Base-by-base conservation (phyloP, 768 basidiomycete genomes). In the Suillus brevipes region DNA sequence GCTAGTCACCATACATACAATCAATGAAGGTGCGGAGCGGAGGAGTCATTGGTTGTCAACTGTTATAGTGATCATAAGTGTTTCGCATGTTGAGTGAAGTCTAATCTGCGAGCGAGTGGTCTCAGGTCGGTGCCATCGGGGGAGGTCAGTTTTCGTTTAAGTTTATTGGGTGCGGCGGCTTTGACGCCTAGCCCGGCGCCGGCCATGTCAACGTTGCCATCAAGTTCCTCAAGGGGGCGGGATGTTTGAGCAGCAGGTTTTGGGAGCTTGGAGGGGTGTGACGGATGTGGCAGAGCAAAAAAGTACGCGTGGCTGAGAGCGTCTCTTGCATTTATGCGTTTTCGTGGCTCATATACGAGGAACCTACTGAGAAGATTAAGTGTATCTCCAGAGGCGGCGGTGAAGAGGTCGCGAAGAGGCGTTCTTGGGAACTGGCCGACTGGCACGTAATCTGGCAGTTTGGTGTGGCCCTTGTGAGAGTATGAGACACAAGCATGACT, bases 291-390 rank as follows among this genome's bases (percentile, higher is more conserved):
- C 4, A 91, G 80, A 13, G 91, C 86, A 49, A 86, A 85, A 81
- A 99, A 98, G 77, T 97, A 99, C 4, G 91, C 80, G 71, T 99
- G 95, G 57, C 84, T 75, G 18, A 99, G 86, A 10, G 94, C 92
- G 69, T 95, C 89, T 78, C 81, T 83, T 13, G 95, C 93, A 34
- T 85, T 82, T 64, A 95, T 89, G 16, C 97, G 88, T 69, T 85
- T 88, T 40, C 87, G 81, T 5, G 97, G 97, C 72, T 99, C 94
- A 70, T 92, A 98, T 20, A 86, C 79, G 23, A 99, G 80, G 71
- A 93, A 91, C 72, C 86, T 89, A 65, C 81, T 83, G 38, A 98
- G 84, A 13, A 99, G 82, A 68, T 94, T 94, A 45, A 97, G 79
- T 0, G 94, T 88, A 65, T 96, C 94, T 8, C 87, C 84, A 50